A percentile compares a stretch with the other conserved stretches of the same genome.
phyloP scores from a whole-genome alignment of 306 rosid genomes.

The Prunus campanulata region DNA sequence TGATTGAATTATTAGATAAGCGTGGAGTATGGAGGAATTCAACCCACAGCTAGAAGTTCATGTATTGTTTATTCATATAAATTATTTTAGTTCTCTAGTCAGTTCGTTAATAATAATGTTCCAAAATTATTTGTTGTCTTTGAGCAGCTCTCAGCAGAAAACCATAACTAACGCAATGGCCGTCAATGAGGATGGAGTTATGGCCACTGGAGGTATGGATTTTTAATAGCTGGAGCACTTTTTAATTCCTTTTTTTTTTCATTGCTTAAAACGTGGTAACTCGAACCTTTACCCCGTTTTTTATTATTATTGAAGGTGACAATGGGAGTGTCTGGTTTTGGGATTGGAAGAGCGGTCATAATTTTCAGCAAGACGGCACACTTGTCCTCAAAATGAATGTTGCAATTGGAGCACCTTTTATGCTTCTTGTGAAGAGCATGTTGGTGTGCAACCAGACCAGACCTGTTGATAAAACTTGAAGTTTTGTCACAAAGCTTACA shows the following conservation, averaged over 20 bases:
- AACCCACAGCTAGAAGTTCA: constrained; percentile 16
- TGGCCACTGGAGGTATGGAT: constrained; percentile 90
- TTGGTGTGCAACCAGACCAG: no score
- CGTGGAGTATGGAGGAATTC: constrained; percentile 70
- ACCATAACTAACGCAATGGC: constrained; percentile 95
- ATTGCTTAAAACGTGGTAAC: neutral
- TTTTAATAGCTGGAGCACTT: neutral
- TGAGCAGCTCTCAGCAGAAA: constrained; percentile 90
- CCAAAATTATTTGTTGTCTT: constrained; percentile 1
- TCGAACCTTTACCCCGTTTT: neutral
- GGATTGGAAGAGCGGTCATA: constrained; percentile 99
- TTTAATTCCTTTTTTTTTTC: neutral
- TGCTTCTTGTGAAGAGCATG: no score
- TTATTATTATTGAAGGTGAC: constrained; percentile 58
- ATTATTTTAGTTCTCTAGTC: neutral
- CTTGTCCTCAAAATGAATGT: no score
- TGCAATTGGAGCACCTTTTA: no score
- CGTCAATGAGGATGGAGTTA: constrained; percentile 92
- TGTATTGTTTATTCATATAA: neutral
- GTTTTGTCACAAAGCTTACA: no score
- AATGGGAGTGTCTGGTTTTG: constrained; percentile 96
- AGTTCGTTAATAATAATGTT: constrained; percentile 6
- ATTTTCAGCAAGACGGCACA: constrained; percentile 40
- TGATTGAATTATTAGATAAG: constrained; percentile 38
- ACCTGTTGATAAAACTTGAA: no score